These are phyloP conservation scores for Geosmithia putterillii DNA, from an alignment of 2,329 filamentous ascomycete genomes.

Conservation along the genomic window DNA sequence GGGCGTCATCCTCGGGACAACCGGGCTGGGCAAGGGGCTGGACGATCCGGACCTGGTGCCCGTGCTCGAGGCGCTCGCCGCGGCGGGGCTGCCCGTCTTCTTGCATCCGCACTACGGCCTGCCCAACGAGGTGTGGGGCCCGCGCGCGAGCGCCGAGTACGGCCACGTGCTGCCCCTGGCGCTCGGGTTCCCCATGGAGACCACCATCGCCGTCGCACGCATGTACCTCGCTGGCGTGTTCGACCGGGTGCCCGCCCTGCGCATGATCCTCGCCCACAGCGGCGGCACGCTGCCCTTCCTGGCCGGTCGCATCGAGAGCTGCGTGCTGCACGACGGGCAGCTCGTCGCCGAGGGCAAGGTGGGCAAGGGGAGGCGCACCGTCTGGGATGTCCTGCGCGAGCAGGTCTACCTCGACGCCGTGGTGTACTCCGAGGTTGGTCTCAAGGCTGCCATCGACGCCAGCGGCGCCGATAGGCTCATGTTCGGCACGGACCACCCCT, in stretches of 20 bases:
- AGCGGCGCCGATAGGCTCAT: constrained; percentile 58
- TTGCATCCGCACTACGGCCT: constrained; percentile 89
- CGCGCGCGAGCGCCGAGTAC: constrained; percentile 54
- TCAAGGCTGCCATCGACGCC: constrained; percentile 59
- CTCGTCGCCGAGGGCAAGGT: constrained; percentile 52
- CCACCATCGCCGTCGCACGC: constrained; percentile 75
- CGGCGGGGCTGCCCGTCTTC: constrained; percentile 57
- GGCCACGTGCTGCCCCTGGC: constrained; percentile 81
- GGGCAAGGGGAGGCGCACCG: constrained; percentile 30
- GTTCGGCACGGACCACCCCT: constrained; percentile 76
- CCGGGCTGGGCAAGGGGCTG: constrained; percentile 65
- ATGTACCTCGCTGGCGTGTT: constrained; percentile 86
- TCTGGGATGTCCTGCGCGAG: constrained; percentile 46
- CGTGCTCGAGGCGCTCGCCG: constrained; percentile 58
- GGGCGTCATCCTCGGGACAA: constrained; percentile 82
- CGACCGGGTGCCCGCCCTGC: constrained; percentile 56
- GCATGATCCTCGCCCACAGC: constrained; percentile 74
- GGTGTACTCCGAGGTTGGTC: constrained; percentile 63
- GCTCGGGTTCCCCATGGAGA: constrained; percentile 83
- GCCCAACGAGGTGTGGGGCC: constrained; percentile 67
- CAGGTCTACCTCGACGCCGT: constrained; percentile 87
- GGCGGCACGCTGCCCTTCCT: constrained; percentile 83
- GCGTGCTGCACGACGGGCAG: constrained; percentile 70
- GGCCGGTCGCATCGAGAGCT: constrained; percentile 79
- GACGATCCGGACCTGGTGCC: constrained; percentile 66